phyloP scores from a whole-genome alignment of 164 flowering plant species.

The Saururus chinensis region DNA sequence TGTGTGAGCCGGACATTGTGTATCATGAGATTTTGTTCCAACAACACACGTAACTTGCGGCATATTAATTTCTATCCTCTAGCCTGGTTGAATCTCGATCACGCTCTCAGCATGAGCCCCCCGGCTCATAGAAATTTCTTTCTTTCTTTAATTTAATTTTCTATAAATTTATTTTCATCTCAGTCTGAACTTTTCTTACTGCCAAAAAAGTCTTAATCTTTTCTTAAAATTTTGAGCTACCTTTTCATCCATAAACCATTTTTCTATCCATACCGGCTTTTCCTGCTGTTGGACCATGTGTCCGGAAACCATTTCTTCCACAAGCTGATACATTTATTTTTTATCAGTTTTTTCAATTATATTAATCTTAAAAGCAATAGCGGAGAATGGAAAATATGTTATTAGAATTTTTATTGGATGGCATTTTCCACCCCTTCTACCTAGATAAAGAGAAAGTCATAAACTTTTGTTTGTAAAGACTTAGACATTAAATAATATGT shows the following conservation, averaged over 20 bases:
- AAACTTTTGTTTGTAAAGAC: neutral
- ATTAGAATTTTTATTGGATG: neutral
- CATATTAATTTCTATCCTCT: no score
- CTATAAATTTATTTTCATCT: no score
- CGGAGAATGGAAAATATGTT: neutral
- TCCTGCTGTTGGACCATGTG: neutral
- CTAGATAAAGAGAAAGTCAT: neutral
- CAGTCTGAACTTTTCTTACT: no score
- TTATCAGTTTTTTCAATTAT: neutral
- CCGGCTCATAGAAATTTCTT: no score
- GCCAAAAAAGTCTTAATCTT: no score
- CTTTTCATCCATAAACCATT: neutral
- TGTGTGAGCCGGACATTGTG: no score
- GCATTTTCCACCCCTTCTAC: neutral
- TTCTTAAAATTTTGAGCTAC: neutral
- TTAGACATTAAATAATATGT: conserved; percentile 6
- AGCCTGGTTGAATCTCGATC: no score
- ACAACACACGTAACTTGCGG: no score
- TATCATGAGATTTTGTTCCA: no score
- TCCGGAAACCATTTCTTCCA: neutral
- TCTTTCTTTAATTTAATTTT: no score
- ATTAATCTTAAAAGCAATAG: neutral
- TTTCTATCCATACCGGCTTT: neutral
- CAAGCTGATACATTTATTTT: neutral
- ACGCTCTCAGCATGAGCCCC: no score